Evolutionary conservation across 2,329 filamentous ascomycete genomes (phyloP).

Genomic region (Mycosphaerella arachidis): DNA sequence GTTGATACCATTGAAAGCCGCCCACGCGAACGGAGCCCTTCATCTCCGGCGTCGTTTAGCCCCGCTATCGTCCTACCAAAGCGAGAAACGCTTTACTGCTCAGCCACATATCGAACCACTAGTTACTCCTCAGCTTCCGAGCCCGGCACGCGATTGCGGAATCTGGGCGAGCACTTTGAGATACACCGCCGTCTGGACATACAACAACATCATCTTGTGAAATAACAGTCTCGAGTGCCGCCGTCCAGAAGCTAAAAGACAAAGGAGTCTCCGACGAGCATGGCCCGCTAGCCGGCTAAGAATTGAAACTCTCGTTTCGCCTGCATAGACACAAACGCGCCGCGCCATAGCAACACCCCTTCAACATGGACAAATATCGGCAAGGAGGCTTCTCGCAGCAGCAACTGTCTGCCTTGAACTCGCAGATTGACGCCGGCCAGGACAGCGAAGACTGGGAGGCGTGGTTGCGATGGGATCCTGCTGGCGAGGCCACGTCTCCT

Average conservation of each 20-base stretch:
- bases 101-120: conserved; percentile 3
- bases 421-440: conserved; percentile 10
- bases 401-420: conserved; percentile 11
- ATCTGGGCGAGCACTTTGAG: not conserved
- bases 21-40: not conserved
- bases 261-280: not conserved
- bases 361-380: conserved; percentile 19
- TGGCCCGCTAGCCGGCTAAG: not conserved
- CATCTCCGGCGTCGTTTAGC: not conserved
- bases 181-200: not conserved
- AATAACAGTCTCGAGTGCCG: not conserved
- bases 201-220: not conserved
- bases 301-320: conserved; percentile 1
- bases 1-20: not conserved
- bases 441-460: conserved; percentile 41
- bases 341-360: conserved; percentile 2
- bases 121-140: not conserved
- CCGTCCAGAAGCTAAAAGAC: not conserved
- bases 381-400: conserved; percentile 15
- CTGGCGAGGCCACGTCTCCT: conserved; percentile 32
- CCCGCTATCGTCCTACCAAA: not conserved
- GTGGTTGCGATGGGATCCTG: conserved; percentile 47
- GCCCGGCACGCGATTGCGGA: not conserved
- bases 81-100: not conserved
- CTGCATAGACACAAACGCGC: conserved; percentile 1